These are phyloP conservation scores for Polytolypa hystricis DNA, from an alignment of 2,329 filamentous ascomycete species.

Conservation along the genomic window DNA sequence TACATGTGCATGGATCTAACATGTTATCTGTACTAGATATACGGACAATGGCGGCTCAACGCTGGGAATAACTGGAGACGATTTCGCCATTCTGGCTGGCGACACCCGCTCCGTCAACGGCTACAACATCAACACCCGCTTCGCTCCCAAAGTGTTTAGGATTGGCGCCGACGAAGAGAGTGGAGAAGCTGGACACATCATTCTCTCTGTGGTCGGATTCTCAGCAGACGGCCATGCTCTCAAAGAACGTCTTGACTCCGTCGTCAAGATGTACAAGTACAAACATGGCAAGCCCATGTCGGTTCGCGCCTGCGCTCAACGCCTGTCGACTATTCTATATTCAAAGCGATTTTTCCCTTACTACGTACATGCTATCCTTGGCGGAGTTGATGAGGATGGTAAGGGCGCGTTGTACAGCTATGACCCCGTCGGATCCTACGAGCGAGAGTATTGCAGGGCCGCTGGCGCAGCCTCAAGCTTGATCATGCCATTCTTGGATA, in stretches of 20 bases:
- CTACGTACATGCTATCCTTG: slow-evolving; percentile 91
- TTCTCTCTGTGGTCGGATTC: slow-evolving; percentile 91
- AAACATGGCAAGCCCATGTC: slow-evolving; percentile 95
- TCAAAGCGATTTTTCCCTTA: slow-evolving; percentile 98
- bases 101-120: slow-evolving; percentile 92
- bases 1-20: too few relatives aligned
- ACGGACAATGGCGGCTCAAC: slow-evolving; percentile 97
- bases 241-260: slow-evolving; percentile 82
- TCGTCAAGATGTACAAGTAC: slow-evolving; percentile 99
- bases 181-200: slow-evolving; percentile 72
- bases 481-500: slow-evolving; percentile 99
- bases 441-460: slow-evolving; percentile 89
- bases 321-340: slow-evolving; percentile 91
- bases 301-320: slow-evolving; percentile 87
- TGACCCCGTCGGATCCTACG: slow-evolving; percentile 95
- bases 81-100: slow-evolving; percentile 94
- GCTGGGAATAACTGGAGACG: slow-evolving; percentile 81
- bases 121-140: slow-evolving; percentile 98
- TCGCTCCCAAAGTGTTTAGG: slow-evolving; percentile 91
- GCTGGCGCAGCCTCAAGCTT: slow-evolving; percentile 84
- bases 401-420: slow-evolving; percentile 93
- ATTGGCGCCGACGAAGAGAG: slow-evolving; percentile 84
- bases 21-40: slow-evolving; percentile 50
- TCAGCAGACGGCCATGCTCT: slow-evolving; percentile 88
- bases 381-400: slow-evolving; percentile 87